Conservation (phyloP, 2,329 filamentous ascomycete species). For the Byssoonygena ceratinophila region DNA sequence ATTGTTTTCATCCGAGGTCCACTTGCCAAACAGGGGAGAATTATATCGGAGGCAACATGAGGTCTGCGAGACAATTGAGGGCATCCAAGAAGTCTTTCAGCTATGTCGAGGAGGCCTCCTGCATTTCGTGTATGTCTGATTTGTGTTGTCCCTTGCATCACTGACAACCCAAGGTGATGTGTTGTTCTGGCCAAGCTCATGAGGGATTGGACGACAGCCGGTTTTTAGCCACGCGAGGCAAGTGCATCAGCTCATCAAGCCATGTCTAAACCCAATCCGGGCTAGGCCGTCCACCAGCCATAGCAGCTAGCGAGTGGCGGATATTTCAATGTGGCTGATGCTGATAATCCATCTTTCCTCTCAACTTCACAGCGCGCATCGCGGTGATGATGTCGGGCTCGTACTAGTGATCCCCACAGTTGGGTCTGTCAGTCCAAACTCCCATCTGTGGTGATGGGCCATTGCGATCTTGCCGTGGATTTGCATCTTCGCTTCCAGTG, state of each 20-base stretch:
- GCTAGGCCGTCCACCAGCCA: slow-evolving; percentile 5
- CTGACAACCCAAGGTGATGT: slow-evolving; percentile 4
- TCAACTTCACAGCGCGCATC: not conserved
- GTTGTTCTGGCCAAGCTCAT: slow-evolving; percentile 8
- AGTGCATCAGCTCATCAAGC: slow-evolving; percentile 15
- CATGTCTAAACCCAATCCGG: not conserved
- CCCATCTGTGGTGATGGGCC: not conserved
- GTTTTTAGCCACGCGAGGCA: slow-evolving; percentile 17
- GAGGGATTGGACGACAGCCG: slow-evolving; percentile 5
- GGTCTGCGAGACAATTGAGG: not conserved
- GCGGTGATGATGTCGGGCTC: not conserved
- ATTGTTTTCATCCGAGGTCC: slow-evolving; percentile 1
- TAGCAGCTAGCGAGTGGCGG: slow-evolving; percentile 14
- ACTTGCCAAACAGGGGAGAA: not conserved
- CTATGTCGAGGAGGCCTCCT: slow-evolving; percentile 2
- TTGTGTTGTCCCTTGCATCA: slow-evolving; percentile 5
- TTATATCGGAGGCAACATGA: slow-evolving; percentile 4
- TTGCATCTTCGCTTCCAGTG: not conserved
- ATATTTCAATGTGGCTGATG: slow-evolving; percentile 13
- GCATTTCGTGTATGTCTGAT: slow-evolving; percentile 1
- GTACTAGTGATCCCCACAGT: slow-evolving; percentile 7
- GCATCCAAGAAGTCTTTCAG: slow-evolving; percentile 1
- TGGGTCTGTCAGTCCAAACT: slow-evolving; percentile 1
- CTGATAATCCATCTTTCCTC: not conserved
- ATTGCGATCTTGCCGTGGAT: slow-evolving; percentile 10